Percentiles rank a stretch among this genome's conserved stretches.
Conservation (phyloP, 768 basidiomycete genomes). For the Favolaschia claudopus region DNA sequence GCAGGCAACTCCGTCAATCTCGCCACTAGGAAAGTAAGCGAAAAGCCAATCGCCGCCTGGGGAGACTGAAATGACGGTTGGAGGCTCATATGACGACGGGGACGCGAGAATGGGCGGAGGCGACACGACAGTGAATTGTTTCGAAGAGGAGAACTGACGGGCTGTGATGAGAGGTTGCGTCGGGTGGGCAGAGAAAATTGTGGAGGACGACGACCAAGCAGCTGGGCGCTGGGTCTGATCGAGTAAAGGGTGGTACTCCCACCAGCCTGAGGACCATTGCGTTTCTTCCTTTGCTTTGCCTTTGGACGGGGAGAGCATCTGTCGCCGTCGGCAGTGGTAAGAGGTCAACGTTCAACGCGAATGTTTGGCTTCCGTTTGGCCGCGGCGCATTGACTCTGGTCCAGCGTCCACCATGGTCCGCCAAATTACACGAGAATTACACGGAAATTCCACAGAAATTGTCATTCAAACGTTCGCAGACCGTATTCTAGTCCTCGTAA, state of each 20-base stretch:
- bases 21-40: conserved; percentile 74
- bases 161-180: conserved; percentile 65
- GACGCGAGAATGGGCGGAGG: conserved; percentile 57
- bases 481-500: conserved; percentile 84
- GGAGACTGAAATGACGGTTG: conserved; percentile 66
- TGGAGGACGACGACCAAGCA: conserved; percentile 73
- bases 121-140: conserved; percentile 65
- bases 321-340: conserved; percentile 21
- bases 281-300: conserved; percentile 60
- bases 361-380: too few relatives aligned
- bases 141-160: conserved; percentile 74
- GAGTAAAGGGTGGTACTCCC: conserved; percentile 71
- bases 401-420: conserved; percentile 46
- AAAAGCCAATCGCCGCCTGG: conserved; percentile 71
- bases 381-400: too few relatives aligned
- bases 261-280: conserved; percentile 74
- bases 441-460: conserved; percentile 73
- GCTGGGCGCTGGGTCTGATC: conserved; percentile 67
- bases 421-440: conserved; percentile 59
- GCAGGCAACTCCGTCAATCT: conserved; percentile 61
- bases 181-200: conserved; percentile 74
- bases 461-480: conserved; percentile 83
- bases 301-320: conserved; percentile 53
- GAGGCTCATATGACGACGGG: conserved; percentile 62
- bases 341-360: too few relatives aligned